phyloP scores from a whole-genome alignment of 176 grass and related monocot species.

The Areca catechu region DNA sequence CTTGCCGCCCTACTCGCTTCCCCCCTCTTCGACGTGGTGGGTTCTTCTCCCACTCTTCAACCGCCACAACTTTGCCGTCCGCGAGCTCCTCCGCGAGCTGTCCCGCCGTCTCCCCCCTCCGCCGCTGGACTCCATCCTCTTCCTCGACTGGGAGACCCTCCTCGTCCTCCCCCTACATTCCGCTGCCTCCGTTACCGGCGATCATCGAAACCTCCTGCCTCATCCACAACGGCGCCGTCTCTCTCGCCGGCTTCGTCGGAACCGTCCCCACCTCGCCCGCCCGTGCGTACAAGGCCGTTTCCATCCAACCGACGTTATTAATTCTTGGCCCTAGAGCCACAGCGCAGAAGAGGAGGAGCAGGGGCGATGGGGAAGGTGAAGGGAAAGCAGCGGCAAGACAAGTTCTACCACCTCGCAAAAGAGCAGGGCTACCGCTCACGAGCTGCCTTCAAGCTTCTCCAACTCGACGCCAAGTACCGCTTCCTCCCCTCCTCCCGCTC shows the following conservation, averaged over 20 bases:
- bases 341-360: neutral
- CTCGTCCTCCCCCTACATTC: neutral
- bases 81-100: neutral
- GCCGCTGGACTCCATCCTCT: conserved; percentile 5
- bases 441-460: conserved; percentile 88
- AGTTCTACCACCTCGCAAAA: conserved; percentile 84
- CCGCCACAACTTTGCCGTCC: conserved; percentile 7
- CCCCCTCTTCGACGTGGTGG: too few species aligned
- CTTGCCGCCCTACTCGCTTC: too few species aligned
- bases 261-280: neutral
- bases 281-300: too few species aligned
- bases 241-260: conserved; percentile 6
- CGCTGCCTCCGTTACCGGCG: neutral
- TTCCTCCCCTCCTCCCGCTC: conserved; percentile 75
- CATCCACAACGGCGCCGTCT: conserved; percentile 15
- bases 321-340: too few species aligned
- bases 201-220: conserved; percentile 5
- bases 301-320: too few species aligned
- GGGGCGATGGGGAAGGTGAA: conserved; percentile 86
- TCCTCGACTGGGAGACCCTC: conserved; percentile 29
- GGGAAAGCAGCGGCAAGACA: conserved; percentile 83
- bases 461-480: conserved; percentile 75
- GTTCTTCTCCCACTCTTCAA: neutral
- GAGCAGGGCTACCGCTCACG: conserved; percentile 86
- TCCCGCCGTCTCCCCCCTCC: neutral